Percentiles rank a stretch among this genome's conserved stretches.
phyloP scores from a whole-genome alignment of 257 asterid species.

The Orobanche coerulescens region DNA sequence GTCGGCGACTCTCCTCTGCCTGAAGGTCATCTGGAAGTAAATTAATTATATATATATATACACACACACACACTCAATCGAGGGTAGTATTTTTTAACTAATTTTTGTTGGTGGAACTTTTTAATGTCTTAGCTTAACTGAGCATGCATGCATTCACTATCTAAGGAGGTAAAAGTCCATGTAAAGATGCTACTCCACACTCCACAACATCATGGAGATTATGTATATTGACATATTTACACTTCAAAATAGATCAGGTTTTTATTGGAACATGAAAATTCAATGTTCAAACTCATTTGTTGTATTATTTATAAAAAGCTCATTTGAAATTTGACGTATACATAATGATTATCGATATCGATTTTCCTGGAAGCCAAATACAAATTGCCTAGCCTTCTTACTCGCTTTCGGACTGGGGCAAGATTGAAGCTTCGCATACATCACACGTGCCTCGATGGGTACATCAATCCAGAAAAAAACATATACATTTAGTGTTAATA shows the following conservation, averaged over 20 bases:
- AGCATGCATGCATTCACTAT: too few relatives aligned
- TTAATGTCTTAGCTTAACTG: too few relatives aligned
- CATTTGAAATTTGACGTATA: neutral
- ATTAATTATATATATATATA: too few relatives aligned
- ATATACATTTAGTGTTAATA: too few relatives aligned
- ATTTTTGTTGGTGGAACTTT: too few relatives aligned
- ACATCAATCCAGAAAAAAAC: too few relatives aligned
- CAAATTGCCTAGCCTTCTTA: slow-evolving; percentile 71
- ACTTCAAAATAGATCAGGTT: neutral
- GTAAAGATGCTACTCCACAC: too few relatives aligned
- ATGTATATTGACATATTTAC: slow-evolving; percentile 16
- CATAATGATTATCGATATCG: neutral
- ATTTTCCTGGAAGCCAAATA: slow-evolving; percentile 71
- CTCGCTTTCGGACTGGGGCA: slow-evolving; percentile 69
- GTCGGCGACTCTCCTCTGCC: slow-evolving; percentile 45
- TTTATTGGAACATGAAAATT: slow-evolving; percentile 19
- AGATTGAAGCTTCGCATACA: slow-evolving; percentile 87
- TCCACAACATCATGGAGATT: too few relatives aligned
- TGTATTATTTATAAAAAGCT: slow-evolving; percentile 22
- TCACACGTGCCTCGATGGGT: slow-evolving; percentile 56
- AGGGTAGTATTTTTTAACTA: too few relatives aligned
- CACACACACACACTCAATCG: too few relatives aligned
- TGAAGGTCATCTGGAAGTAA: slow-evolving; percentile 26
- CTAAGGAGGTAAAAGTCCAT: too few relatives aligned
- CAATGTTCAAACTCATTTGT: slow-evolving; percentile 32